Percentiles rank a stretch among this genome's conserved stretches.
phyloP scores from a whole-genome alignment of 805 yeast genomes.

The Wickerhamiella musiphila region DNA sequence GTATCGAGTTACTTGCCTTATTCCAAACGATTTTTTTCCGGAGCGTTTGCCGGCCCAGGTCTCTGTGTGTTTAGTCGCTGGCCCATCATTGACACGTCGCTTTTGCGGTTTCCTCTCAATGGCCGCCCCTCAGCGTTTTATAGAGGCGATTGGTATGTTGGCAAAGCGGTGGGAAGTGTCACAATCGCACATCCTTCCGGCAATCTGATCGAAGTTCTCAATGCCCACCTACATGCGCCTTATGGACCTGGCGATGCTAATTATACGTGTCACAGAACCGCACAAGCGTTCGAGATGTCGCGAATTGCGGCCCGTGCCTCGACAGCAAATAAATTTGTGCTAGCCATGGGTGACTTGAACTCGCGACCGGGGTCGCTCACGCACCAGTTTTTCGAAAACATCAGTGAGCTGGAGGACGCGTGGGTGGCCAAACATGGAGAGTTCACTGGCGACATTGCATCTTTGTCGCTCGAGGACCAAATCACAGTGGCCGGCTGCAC shows the following conservation, averaged over 20 bases:
- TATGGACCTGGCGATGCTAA: conserved; percentile 81
- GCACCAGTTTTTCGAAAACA: conserved; percentile 48
- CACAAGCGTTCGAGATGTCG: conserved; percentile 94
- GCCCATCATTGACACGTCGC: conserved; percentile 63
- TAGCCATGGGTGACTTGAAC: conserved; percentile 87
- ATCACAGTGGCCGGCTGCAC: conserved; percentile 65
- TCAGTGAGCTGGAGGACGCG: conserved; percentile 57
- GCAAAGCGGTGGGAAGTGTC: conserved; percentile 72
- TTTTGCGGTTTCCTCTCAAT: conserved; percentile 76
- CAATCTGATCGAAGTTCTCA: conserved; percentile 51
- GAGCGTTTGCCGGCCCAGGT: conserved; percentile 87
- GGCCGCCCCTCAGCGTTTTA: conserved; percentile 88
- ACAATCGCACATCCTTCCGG: conserved; percentile 35
- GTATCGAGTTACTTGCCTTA: conserved; percentile 40
- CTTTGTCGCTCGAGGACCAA: conserved; percentile 41
- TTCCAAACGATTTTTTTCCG: conserved; percentile 56
- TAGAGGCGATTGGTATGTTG: conserved; percentile 96
- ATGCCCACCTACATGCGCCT: conserved; percentile 97
- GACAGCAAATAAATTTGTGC: conserved; percentile 64
- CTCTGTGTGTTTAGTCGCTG: conserved; percentile 66
- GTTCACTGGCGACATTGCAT: conserved; percentile 26
- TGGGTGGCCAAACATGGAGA: conserved; percentile 58
- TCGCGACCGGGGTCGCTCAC: conserved; percentile 78
- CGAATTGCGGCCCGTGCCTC: conserved; percentile 41
- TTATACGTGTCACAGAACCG: conserved; percentile 74